phyloP scores from a whole-genome alignment of 768 basidiomycete species.

The Leccinum obscurum region DNA sequence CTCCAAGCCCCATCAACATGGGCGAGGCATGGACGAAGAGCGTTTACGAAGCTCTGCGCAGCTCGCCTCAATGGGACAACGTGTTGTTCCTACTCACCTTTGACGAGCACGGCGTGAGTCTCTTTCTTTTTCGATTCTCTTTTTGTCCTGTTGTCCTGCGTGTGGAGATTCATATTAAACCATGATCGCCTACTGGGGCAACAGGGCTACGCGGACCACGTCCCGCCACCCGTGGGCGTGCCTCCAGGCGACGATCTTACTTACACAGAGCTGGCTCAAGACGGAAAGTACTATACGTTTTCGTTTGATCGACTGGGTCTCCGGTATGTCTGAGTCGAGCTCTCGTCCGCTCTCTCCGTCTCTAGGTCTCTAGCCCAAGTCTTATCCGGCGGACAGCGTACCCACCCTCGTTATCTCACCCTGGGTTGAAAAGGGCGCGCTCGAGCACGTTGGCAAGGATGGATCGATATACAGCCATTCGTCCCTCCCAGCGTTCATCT shows the following conservation, averaged over 20 bases:
- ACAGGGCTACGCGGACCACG: slow-evolving; percentile 28
- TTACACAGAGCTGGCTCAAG: slow-evolving; percentile 22
- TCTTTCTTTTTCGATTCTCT: background rate
- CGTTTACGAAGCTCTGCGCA: slow-evolving; percentile 26
- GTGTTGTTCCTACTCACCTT: slow-evolving; percentile 25
- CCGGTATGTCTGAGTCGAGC: slow-evolving; percentile 11
- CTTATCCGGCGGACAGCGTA: slow-evolving; percentile 8
- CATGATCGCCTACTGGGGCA: background rate
- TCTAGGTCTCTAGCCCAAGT: background rate
- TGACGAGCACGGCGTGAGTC: slow-evolving; percentile 28
- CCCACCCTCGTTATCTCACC: slow-evolving; percentile 26
- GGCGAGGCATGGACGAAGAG: slow-evolving; percentile 27
- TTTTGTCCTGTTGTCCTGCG: background rate
- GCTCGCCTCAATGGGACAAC: slow-evolving; percentile 25
- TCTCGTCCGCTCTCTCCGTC: background rate
- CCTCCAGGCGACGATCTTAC: slow-evolving; percentile 25
- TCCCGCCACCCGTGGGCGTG: slow-evolving; percentile 22
- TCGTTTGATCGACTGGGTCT: slow-evolving; percentile 26
- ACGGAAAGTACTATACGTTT: slow-evolving; percentile 22
- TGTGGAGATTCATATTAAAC: slow-evolving; percentile 1
- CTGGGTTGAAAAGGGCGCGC: slow-evolving; percentile 24
- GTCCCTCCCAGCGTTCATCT: slow-evolving; percentile 22
- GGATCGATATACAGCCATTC: slow-evolving; percentile 24
- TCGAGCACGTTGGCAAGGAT: slow-evolving; percentile 11
- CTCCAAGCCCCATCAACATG: slow-evolving; percentile 26